Evolutionary conservation across 2,329 filamentous ascomycete genomes (phyloP), one percentile per base, ranked within the genome.

Genomic region (Aspergillus intermedius): DNA sequence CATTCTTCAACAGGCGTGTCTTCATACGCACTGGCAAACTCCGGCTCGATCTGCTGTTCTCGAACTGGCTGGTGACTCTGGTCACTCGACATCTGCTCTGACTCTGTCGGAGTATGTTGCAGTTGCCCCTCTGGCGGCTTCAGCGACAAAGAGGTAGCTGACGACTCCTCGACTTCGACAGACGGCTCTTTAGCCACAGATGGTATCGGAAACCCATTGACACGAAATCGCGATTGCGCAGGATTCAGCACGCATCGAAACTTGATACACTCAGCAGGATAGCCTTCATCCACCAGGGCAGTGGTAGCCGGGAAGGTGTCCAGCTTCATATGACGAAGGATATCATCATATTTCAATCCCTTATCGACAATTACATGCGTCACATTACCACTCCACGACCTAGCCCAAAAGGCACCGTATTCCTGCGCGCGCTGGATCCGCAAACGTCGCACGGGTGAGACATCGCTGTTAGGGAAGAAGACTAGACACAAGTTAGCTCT

Each of bases 311-410:
- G 76, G 44, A 82, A 58, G 2, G 56, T 54, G 3, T 73, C 65
- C 5, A 73, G 25, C 49, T 77, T 75, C 3, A 89, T 62, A 52
- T 79, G 75, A 9, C 69, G 72, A 47, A 83, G 64, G 5, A 95
- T 73, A 49, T 90, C 80, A 3, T 75, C 67, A 60, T 83, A 91
- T 0, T 71, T 72, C 44, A 93, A 69, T 1, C 69, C 69, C 54
- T 82, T 84, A 61, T 96, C 91, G 1, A 89, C 84, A 50, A 97
- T 77, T 44, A 95, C 72, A 68, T 95, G 88, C 0, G 86, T 94
- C 13, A 93, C 79, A 19, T 68, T 68, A 0, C 65, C 58, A 25
- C 67, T 66, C 61, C 84, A 80, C 0, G 75, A 69, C 45, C 76
- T 77, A 23, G 81, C 78, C 83, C 90, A 93, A 1, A 65, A 71